Conservation (phyloP, 371 early-diverging fungal species). For the Syncephalastrum monosporum region DNA sequence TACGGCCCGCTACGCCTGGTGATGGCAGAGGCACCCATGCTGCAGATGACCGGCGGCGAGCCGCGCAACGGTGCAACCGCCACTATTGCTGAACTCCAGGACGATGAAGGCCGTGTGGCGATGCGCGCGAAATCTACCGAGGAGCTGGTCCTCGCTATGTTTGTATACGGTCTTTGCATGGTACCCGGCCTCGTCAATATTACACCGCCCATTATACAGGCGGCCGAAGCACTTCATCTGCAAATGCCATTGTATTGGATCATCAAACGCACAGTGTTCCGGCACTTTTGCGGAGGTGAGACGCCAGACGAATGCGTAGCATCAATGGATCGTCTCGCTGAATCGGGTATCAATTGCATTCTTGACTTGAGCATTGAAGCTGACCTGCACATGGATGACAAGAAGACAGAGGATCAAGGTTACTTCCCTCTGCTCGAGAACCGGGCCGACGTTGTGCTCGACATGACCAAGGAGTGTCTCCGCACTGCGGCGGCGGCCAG, state of each 20-base stretch:
- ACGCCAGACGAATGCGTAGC: constrained; percentile 74
- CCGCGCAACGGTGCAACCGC: neutral
- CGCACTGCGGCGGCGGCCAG: constrained; percentile 46
- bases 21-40: too few relatives aligned
- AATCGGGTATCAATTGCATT: constrained; percentile 76
- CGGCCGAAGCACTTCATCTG: constrained; percentile 60
- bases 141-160: constrained; percentile 26
- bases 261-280: constrained; percentile 83
- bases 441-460: constrained; percentile 58
- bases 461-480: constrained; percentile 55
- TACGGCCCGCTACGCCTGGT: too few relatives aligned
- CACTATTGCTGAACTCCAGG: constrained; percentile 25
- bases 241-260: constrained; percentile 62
- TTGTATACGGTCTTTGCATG: constrained; percentile 36
- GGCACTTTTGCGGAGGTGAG: constrained; percentile 87
- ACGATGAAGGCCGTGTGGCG: constrained; percentile 44
- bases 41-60: too few relatives aligned
- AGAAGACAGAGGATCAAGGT: constrained; percentile 36
- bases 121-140: constrained; percentile 46
- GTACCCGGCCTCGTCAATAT: constrained; percentile 31
- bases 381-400: constrained; percentile 59
- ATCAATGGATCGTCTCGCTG: constrained; percentile 69
- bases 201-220: constrained; percentile 41
- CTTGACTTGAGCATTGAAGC: constrained; percentile 85
- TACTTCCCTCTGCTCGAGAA: constrained; percentile 5